phyloP scores from a whole-genome alignment of 2,329 filamentous ascomycete species.

The Remersonia thermophila region DNA sequence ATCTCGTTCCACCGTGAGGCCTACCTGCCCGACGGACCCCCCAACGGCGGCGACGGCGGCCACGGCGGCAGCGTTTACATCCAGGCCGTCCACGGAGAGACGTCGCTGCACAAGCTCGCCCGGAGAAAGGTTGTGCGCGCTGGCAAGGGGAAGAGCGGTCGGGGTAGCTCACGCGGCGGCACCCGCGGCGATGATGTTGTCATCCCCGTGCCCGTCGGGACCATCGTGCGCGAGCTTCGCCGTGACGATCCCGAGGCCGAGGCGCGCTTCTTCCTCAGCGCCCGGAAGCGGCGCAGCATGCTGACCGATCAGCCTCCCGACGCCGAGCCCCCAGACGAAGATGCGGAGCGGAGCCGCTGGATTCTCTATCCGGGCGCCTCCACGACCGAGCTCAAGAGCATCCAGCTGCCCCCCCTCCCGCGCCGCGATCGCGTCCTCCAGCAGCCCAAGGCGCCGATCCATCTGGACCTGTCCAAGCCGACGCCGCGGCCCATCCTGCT shows the following conservation, averaged over 20 bases:
- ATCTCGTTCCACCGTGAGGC: slow-evolving; percentile 90
- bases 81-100: slow-evolving; percentile 82
- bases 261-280: slow-evolving; percentile 31
- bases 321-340: slow-evolving; percentile 28
- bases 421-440: slow-evolving; percentile 42
- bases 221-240: slow-evolving; percentile 71
- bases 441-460: slow-evolving; percentile 61
- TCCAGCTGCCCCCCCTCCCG: slow-evolving; percentile 39
- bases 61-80: slow-evolving; percentile 89
- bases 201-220: slow-evolving; percentile 85
- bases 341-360: slow-evolving; percentile 58
- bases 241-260: slow-evolving; percentile 66
- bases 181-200: slow-evolving; percentile 76
- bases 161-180: slow-evolving; percentile 61
- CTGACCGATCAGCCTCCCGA: slow-evolving; percentile 21
- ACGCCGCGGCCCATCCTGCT: slow-evolving; percentile 78
- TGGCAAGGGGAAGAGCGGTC: slow-evolving; percentile 63
- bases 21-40: slow-evolving; percentile 74
- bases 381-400: slow-evolving; percentile 50
- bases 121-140: slow-evolving; percentile 63
- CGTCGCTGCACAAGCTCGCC: slow-evolving; percentile 82
- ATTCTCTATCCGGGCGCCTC: slow-evolving; percentile 70
- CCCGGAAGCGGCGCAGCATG: slow-evolving; percentile 2
- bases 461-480: slow-evolving; percentile 59
- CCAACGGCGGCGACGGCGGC: slow-evolving; percentile 91